phyloP scores from a whole-genome alignment of 2,329 filamentous ascomycete species.

The Neocucurbitaria cava region DNA sequence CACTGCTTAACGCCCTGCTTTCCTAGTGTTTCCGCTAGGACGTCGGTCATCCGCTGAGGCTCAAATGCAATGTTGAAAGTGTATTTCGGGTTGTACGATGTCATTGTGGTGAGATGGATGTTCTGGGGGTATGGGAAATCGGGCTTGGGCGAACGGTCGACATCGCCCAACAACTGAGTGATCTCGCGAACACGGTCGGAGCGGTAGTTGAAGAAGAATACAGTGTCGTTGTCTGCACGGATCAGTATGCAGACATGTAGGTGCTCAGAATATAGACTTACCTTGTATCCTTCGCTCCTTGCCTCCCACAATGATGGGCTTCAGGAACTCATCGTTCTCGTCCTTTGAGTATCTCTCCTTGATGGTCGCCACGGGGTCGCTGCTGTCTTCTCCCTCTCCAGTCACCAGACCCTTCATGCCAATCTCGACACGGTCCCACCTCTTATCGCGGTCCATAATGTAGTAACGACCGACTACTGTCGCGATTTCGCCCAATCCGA shows the following conservation, averaged over 20 bases:
- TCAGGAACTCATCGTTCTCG: conserved; percentile 97
- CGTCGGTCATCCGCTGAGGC: conserved; percentile 95
- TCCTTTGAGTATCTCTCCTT: conserved; percentile 85
- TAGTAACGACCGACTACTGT: conserved; percentile 97
- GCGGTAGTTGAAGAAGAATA: conserved; percentile 99
- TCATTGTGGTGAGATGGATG: conserved; percentile 91
- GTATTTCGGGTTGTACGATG: conserved; percentile 95
- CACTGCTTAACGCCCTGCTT: conserved; percentile 92
- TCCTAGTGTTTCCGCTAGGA: conserved; percentile 95
- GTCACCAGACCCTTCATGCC: conserved; percentile 85
- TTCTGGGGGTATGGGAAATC: conserved; percentile 95
- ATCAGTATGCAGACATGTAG: conserved; percentile 38
- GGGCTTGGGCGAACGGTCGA: conserved; percentile 87
- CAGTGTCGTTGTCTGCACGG: conserved; percentile 78
- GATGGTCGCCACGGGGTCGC: conserved; percentile 85
- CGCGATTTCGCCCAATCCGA: conserved; percentile 85
- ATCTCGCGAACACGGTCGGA: conserved; percentile 97
- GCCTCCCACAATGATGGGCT: conserved; percentile 93
- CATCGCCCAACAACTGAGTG: conserved; percentile 89
- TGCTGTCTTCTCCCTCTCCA: conserved; percentile 85
- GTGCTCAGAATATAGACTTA: conserved; percentile 48
- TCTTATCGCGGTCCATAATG: conserved; percentile 99
- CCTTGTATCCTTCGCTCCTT: conserved; percentile 85
- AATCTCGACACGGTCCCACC: conserved; percentile 93
- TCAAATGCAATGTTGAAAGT: conserved; percentile 91